Evolutionary conservation across 1,284 basidiomycete genomes (phyloP), one percentile per base, ranked within the genome.

Genomic region (Ustilago bromivora): DNA sequence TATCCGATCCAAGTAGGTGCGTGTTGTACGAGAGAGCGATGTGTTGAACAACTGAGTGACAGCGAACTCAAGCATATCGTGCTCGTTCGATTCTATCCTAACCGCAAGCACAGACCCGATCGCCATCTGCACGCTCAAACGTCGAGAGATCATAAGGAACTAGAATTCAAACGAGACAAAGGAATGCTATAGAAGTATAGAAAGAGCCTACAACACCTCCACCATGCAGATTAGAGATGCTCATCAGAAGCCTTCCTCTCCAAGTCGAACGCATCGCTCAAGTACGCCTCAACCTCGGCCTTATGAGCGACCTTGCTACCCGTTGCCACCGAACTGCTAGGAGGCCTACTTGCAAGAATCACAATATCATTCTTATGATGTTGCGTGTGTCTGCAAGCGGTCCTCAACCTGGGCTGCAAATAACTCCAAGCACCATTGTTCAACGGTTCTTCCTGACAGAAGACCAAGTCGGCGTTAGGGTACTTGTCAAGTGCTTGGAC

Each of bases 401-500:
- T 85, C 58, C 82, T 72, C 68, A 85, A 69, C 32, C 94, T 91
- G 35, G 95, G 94, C 57, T 93, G 93, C 66, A 97, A 90, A 84
- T 98, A 96, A 46, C 94, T 96, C 38, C 94, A 92, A 15, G 86
- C 87, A 61, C 85, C 85, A 71, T 87, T 87, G 89, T 98, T 98
- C 73, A 97, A 87, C 7, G 95, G 95, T 87, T 96, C 93, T 82
- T 92, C 92, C 88, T 98, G 96, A 83, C 92, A 94, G 94, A 94
- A 98, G 61, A 94, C 88, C 51, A 97, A 87, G 79, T 93, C 92
- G 34, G 95, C 94, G 86, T 99, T 97, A 76, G 95, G 94, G 89
- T 98, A 99, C 88, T 92, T 92, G 89, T 99, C 96, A 43, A 85
- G 63, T 32, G 71, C 70, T 65, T 75, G 65, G 17, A 79, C 70